Evolutionary conservation across 129 eudicot genomes (phyloP), one percentile per base, ranked within the genome.

Genomic region (Helichrysum umbraculigerum): DNA sequence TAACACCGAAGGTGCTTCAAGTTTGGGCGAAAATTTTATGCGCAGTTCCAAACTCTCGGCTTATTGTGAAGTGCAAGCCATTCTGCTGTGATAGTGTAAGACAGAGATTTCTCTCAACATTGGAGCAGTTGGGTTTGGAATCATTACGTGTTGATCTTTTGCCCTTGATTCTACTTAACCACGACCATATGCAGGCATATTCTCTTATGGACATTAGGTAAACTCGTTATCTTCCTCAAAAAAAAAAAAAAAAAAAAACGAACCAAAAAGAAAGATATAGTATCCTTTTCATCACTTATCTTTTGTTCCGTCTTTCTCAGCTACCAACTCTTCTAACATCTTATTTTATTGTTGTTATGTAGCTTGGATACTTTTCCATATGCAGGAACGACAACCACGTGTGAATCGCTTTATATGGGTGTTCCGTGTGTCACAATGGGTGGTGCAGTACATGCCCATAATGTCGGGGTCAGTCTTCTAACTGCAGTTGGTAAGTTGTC

Each of bases 131-230:
- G 81, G 98, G 97, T n/a, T 79, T 93, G 88, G 98, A 93, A 60
- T 78, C 97, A 41, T 82, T 85, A 61, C 97, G 98, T 56, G 96
- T 93, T 81, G 98, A 93, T 82, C 96, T 93, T 75, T 83, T 93
- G 84, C 98, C 97, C 32, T 79, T 93, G 63, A 93, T 93, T 81
- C 86, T 93, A 81, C 91, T 93, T 67, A 93, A 91, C 79, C 97
- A 93, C 75, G 98, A 93, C 72, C 97, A 93, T 77, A 91, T 93
- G 98, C 98, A 93, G 84, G 91, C 98, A 52, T 93, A 93, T 84
- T 79, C 98, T 77, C 90, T 91, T 37, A 93, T 93, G 98, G 98
- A 93, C 84, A 91, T 93, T n/a, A 93, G 98, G 98, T 93, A 76
- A 71, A 35, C 44, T 58, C 8, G 29, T 39, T 10, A 75, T 52